These are phyloP conservation scores for Prunus salicina DNA, from an alignment of 306 rosid genomes.

Conservation along the genomic window DNA sequence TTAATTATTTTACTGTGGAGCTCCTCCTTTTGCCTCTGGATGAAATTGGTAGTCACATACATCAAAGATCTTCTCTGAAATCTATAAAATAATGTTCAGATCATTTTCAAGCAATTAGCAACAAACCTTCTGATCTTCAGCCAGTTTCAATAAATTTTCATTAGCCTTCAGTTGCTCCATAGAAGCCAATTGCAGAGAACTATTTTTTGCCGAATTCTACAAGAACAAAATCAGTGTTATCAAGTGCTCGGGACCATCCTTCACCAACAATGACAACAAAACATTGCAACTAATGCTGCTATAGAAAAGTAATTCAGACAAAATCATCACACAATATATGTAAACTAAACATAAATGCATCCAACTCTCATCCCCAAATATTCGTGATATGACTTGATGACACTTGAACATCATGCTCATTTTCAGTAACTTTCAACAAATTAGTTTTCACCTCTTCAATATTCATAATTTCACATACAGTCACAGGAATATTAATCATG, in stretches of 20 bases:
- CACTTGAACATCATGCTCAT: neutral
- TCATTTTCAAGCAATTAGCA: conserved; percentile 22
- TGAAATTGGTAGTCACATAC: conserved; percentile 32
- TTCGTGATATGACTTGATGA: neutral
- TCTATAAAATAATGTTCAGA: conserved; percentile 25
- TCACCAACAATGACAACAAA: conserved; percentile 12
- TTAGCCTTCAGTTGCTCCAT: conserved; percentile 77
- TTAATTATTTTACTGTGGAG: conserved; percentile 68
- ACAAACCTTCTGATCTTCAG: conserved; percentile 92
- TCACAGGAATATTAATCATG: neutral
- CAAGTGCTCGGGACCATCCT: conserved; percentile 10
- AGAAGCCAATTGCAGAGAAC: conserved; percentile 81
- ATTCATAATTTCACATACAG: neutral
- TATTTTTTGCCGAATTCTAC: conserved; percentile 61
- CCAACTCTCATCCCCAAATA: neutral
- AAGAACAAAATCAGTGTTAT: conserved; percentile 23
- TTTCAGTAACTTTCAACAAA: neutral
- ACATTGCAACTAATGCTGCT: neutral
- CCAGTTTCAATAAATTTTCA: conserved; percentile 73
- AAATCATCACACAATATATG: neutral
- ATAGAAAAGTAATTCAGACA: conserved; percentile 10
- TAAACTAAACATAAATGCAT: neutral
- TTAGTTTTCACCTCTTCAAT: neutral
- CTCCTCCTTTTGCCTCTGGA: conserved; percentile 84
- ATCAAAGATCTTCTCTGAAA: conserved; percentile 28